Base-by-base conservation (phyloP, 108 stramenopile genomes). In the Parmales sp. region DNA sequence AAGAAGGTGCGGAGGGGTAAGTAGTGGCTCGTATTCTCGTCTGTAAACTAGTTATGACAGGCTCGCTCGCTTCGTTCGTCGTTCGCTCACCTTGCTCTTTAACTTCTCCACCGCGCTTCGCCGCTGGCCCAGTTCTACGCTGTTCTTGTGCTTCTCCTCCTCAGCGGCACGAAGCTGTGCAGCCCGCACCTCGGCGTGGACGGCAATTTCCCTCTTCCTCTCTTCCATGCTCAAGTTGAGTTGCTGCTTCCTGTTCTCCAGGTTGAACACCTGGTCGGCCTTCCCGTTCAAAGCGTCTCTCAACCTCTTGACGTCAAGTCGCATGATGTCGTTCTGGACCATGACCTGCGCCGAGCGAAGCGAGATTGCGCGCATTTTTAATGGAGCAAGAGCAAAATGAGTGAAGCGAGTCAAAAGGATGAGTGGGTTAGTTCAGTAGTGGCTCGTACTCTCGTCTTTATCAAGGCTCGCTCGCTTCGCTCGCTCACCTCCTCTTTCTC, bases 81-180 rank as follows among this genome's bases (percentile, higher is more conserved):
- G n/a, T n/a, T n/a, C n/a, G n/a, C n/a, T n/a, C n/a, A n/a, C n/a
- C n/a, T 88, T 89, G 60, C 83, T 75, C 66, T 83, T 78, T 37
- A 85, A 78, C 39, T 82, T 86, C 26, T 85, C 76, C 7, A 90
- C 85, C 1, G 60, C 63, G 43, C 70, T 38, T 34, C 76, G 72
- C 46, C 87, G 46, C 64, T 85, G 71, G 5, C 77, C 79, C 7
- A 89, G 70, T 64, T 89, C 87, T 8, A 90, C 64, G 41, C 86
- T 77, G 34, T 80, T 54, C 43, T 83, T 76, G 76, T 91, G 91
- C 2, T 82, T 71, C 69, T 91, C 91, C 39, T 93, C 91, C 65
- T 90, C 85, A 13, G 76, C 73, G 37, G 70, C 51, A 36, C 82
- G 72, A 31, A 85, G 63, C 60, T 88, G 79, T 1, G 83, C 75